Evolutionary conservation across 164 flowering plant genomes (phyloP).

Genomic region (Piper betle): DNA sequence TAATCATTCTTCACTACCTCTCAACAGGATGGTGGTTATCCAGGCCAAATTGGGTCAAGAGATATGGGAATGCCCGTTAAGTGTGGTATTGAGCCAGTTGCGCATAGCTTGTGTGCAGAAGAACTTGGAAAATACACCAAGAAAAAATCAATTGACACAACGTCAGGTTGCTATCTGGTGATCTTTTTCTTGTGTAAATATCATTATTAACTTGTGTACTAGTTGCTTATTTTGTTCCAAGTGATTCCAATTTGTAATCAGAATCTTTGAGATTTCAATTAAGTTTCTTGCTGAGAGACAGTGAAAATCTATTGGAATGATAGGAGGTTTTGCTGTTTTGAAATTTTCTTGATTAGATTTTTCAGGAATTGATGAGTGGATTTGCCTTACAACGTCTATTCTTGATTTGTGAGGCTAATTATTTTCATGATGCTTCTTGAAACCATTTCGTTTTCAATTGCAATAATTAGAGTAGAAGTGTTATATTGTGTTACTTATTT

Average conservation of each 20-base stretch:
- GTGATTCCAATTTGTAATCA: neutral
- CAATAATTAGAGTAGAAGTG: neutral
- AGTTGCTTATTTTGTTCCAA: neutral
- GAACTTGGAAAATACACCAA: neutral
- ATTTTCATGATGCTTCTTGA: neutral
- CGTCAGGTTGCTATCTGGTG: constrained; percentile 6
- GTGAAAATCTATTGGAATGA: too few species aligned
- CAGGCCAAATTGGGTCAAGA: neutral
- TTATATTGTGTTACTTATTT: neutral
- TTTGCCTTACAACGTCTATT: too few species aligned
- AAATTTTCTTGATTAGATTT: too few species aligned
- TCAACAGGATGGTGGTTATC: neutral
- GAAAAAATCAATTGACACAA: constrained; percentile 8
- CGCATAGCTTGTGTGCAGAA: neutral
- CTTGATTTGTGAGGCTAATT: neutral
- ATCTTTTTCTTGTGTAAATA: neutral
- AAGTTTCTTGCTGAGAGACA: too few species aligned
- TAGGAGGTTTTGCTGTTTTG: too few species aligned
- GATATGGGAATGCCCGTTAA: neutral
- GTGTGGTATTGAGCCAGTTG: constrained; percentile 1
- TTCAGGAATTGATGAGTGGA: too few species aligned
- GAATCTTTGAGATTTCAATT: too few species aligned
- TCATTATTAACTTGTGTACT: too few species aligned
- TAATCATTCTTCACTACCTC: neutral
- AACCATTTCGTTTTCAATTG: neutral